Percentiles rank a stretch among this genome's conserved stretches.
Conservation (phyloP, 257 asterid species). For the Marsdenia floribunda region DNA sequence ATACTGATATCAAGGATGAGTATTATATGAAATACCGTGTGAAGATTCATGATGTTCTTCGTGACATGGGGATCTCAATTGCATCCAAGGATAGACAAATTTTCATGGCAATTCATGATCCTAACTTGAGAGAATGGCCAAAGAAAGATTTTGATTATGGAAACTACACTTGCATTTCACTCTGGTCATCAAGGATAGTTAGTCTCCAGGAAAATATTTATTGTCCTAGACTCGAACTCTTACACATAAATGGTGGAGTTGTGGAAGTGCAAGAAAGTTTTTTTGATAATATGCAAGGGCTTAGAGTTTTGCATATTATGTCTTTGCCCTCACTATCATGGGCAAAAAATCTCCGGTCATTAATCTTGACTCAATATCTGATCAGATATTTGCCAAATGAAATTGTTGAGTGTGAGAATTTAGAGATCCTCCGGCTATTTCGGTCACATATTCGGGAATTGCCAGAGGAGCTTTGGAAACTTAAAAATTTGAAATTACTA, state of each 20-base stretch:
- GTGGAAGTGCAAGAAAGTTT: not conserved
- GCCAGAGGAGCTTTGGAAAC: constrained; percentile 11
- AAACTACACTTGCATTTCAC: no score
- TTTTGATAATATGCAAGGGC: not conserved
- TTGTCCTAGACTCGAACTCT: not conserved
- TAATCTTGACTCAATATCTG: not conserved
- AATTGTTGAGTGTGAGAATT: constrained; percentile 3
- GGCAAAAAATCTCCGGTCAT: constrained; percentile 9
- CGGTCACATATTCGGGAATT: not conserved
- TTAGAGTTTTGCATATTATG: constrained; percentile 6
- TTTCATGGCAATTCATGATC: no score
- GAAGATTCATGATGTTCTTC: no score
- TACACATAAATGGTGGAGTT: not conserved
- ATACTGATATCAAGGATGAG: no score
- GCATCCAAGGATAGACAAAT: no score
- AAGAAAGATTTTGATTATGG: no score
- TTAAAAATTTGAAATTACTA: constrained; percentile 12
- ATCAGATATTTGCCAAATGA: not conserved
- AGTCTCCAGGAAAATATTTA: no score
- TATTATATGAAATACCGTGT: no score
- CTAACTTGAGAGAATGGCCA: no score
- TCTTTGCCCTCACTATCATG: not conserved
- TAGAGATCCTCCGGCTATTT: constrained; percentile 16
- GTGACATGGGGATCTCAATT: no score
- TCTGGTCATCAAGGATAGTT: no score